A percentile compares a stretch with the other conserved stretches of the same genome.
Evolutionary conservation across 2,329 filamentous ascomycete genomes (phyloP).

Genomic region (Neonectria coccinea): DNA sequence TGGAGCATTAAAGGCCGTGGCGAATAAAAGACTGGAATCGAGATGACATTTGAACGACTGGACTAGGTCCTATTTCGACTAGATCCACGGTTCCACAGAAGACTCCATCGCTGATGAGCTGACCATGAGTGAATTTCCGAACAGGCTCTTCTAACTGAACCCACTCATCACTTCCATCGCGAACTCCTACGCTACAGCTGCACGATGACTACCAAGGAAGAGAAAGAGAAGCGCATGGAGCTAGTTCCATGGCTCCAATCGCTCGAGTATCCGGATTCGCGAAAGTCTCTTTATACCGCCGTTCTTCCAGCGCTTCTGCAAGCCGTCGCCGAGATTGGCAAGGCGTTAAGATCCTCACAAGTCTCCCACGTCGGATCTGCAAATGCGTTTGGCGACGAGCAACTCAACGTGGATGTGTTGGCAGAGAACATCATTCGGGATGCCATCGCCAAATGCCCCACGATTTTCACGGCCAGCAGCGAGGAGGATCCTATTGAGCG

Average conservation of each 20-base stretch:
- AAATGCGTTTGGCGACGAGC: slow-evolving; percentile 70
- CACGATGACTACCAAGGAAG: slow-evolving; percentile 10
- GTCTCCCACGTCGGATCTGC: slow-evolving; percentile 62
- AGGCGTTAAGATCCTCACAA: slow-evolving; percentile 57
- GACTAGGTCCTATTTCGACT: slow-evolving; percentile 5
- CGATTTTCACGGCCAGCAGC: slow-evolving; percentile 65
- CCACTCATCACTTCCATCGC: slow-evolving; percentile 2
- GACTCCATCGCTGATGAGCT: not conserved
- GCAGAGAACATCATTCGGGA: slow-evolving; percentile 62
- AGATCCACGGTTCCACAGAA: not conserved
- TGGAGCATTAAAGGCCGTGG: not conserved
- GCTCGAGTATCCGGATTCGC: slow-evolving; percentile 11
- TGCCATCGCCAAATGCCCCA: slow-evolving; percentile 56
- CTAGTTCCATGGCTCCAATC: slow-evolving; percentile 21
- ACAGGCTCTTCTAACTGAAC: not conserved
- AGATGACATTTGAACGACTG: not conserved
- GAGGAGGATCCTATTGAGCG: slow-evolving; percentile 70
- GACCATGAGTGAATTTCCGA: slow-evolving; percentile 3
- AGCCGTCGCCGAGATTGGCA: slow-evolving; percentile 58
- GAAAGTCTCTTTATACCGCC: slow-evolving; percentile 31
- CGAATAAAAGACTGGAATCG: not conserved
- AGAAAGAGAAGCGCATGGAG: slow-evolving; percentile 8
- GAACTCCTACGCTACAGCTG: not conserved
- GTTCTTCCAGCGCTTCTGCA: slow-evolving; percentile 63
- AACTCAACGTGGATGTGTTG: slow-evolving; percentile 68